Base-by-base conservation (phyloP, 2,329 filamentous ascomycete species). In the Xylaria sp. region DNA sequence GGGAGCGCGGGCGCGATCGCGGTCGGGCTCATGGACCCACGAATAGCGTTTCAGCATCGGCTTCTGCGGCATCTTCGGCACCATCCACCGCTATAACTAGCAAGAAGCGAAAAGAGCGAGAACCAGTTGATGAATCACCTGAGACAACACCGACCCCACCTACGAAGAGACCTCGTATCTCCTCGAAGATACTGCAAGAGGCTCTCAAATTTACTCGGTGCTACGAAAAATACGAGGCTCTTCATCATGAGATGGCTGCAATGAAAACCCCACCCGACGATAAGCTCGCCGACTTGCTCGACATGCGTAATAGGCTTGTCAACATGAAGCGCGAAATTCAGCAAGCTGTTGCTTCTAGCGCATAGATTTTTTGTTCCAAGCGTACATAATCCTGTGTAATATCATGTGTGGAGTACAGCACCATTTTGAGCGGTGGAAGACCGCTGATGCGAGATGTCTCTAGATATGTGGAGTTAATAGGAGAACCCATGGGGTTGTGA, bases 251-350 rank as follows among this genome's bases (percentile, higher is more conserved):
- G 78, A 83, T 91, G 67, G 79, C 81, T 20, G 82, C 78, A 6
- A 74, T 86, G 71, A 81, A 83, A 46, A 82, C 88, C 60, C 87
- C 88, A 2, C 83, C 84, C 0, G 80, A 84, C 66, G 81, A 85
- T 18, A 85, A 87, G 75, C 78, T 90, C 61, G 80, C 80, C 6
- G 78, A 85, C 57, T 77, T 91, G 55, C 74, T 85, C 36, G 83
- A 86, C 15, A 87, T 90, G 87, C 85, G 86, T 65, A 79, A 83
- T 33, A 81, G 84, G 41, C 79, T 91, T 57, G 81, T 84, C 71
- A 72, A 72, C n/a, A 85, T 90, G 84, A 91, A 91, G 82, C 81
- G 77, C 71, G 83, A 88, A 67, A 90, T 91, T 54, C 86, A 88
- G 73, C 79, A 79, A 71, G 82, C 84, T 65, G 77, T 82, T 77